A percentile compares a stretch with the other conserved stretches of the same genome.
These are phyloP conservation scores for Exophiala viscosa DNA, from an alignment of 2,329 filamentous ascomycete species.

Conservation along the genomic window DNA sequence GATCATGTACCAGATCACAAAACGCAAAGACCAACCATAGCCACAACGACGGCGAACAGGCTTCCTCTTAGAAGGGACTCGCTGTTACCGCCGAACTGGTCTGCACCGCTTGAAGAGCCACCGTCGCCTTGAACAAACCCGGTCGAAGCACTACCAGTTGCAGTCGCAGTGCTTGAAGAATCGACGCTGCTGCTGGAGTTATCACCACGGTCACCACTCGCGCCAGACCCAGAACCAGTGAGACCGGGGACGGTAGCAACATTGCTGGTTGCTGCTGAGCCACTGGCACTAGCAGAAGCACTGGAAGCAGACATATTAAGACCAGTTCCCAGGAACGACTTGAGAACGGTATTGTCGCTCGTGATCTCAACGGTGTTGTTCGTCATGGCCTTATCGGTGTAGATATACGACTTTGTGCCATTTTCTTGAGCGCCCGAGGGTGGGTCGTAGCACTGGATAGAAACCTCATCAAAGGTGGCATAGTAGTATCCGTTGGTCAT, in stretches of 20 bases:
- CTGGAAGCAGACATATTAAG: constrained; percentile 60
- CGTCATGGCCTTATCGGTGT: constrained; percentile 60
- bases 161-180: constrained; percentile 7
- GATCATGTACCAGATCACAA: constrained; percentile 31
- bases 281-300: constrained; percentile 32
- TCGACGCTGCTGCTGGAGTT: constrained; percentile 27
- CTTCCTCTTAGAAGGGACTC: constrained; percentile 44
- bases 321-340: constrained; percentile 76
- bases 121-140: constrained; percentile 29
- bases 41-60: constrained; percentile 46
- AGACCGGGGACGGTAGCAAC: constrained; percentile 48
- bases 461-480: constrained; percentile 70
- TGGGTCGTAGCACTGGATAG: constrained; percentile 82
- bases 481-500: constrained; percentile 91
- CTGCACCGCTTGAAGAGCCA: constrained; percentile 17
- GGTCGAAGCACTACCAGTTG: constrained; percentile 24
- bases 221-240: constrained; percentile 47
- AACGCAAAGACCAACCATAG: constrained; percentile 43
- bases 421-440: constrained; percentile 64
- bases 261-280: constrained; percentile 36
- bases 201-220: constrained; percentile 29
- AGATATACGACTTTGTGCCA: constrained; percentile 68
- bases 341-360: constrained; percentile 70
- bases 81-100: constrained; percentile 16
- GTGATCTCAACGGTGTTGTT: constrained; percentile 76